Conservation (phyloP, 2,329 filamentous ascomycete species). For the Parastagonospora nodorum region DNA sequence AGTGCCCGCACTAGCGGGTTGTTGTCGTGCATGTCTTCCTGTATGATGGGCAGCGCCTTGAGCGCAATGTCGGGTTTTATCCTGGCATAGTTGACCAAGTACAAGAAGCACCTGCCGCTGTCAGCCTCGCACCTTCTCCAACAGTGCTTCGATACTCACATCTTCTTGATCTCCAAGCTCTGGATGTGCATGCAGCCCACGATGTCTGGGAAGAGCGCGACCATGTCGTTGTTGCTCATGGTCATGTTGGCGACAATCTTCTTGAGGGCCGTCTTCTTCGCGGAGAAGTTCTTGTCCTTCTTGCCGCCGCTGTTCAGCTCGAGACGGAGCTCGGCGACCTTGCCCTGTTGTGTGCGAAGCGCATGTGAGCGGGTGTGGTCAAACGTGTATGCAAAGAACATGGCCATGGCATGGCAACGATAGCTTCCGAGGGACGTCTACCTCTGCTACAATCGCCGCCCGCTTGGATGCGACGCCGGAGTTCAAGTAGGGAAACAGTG, state of each 20-base stretch:
- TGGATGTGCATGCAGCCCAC: constrained; percentile 94
- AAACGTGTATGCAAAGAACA: constrained; percentile 48
- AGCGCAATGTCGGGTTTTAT: constrained; percentile 93
- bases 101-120: constrained; percentile 84
- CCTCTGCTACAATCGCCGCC: constrained; percentile 1
- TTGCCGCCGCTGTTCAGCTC: constrained; percentile 93
- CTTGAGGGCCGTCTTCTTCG: constrained; percentile 97
- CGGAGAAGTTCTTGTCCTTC: constrained; percentile 95
- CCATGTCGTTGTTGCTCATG: constrained; percentile 99
- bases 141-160: constrained; percentile 63
- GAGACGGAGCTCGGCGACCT: constrained; percentile 93
- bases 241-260: constrained; percentile 99
- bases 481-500: constrained; percentile 1
- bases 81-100: constrained; percentile 94
- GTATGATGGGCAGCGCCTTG: constrained; percentile 86
- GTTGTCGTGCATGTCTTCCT: constrained; percentile 90
- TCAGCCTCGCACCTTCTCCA: constrained; percentile 32
- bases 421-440: neutral
- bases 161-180: constrained; percentile 98
- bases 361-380: constrained; percentile 57
- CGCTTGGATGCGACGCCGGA: constrained; percentile 2
- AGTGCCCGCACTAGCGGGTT: constrained; percentile 93
- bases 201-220: constrained; percentile 93
- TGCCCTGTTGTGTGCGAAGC: constrained; percentile 72
- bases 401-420: constrained; percentile 26